phyloP scores from a whole-genome alignment of 345 rosid species.

The Orychophragmus violaceus region DNA sequence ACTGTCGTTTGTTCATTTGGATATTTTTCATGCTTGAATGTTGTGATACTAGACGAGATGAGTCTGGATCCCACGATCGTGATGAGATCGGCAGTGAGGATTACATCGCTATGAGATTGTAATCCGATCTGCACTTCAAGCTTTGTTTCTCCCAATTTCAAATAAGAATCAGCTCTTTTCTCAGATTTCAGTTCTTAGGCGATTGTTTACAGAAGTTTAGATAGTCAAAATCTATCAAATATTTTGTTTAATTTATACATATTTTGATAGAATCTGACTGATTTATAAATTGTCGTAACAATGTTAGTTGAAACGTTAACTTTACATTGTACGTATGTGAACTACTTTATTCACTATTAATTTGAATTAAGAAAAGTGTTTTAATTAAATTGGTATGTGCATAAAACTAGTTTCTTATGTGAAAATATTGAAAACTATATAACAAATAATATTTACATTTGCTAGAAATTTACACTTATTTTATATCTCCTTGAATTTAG shows the following conservation, averaged over 20 bases:
- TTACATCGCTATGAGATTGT: too few species aligned
- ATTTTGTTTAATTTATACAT: neutral
- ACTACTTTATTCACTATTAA: neutral
- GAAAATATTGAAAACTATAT: neutral
- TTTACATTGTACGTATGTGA: neutral
- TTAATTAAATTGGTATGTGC: neutral
- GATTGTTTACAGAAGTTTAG: too few species aligned
- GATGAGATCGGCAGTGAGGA: too few species aligned
- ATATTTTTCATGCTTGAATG: too few species aligned
- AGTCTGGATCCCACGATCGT: too few species aligned
- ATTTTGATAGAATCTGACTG: neutral
- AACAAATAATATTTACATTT: neutral
- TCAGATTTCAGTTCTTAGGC: too few species aligned
- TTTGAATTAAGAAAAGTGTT: neutral
- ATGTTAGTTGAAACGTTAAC: neutral
- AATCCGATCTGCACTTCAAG: too few species aligned
- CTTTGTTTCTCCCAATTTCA: too few species aligned
- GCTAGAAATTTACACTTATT: neutral
- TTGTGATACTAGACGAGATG: too few species aligned
- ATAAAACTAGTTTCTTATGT: neutral
- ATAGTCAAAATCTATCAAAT: too few species aligned
- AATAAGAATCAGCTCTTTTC: too few species aligned
- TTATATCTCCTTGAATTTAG: neutral
- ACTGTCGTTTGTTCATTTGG: too few species aligned
- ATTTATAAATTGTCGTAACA: neutral